phyloP scores from a whole-genome alignment of 1,284 basidiomycete genomes.

The Irpex lacteus region DNA sequence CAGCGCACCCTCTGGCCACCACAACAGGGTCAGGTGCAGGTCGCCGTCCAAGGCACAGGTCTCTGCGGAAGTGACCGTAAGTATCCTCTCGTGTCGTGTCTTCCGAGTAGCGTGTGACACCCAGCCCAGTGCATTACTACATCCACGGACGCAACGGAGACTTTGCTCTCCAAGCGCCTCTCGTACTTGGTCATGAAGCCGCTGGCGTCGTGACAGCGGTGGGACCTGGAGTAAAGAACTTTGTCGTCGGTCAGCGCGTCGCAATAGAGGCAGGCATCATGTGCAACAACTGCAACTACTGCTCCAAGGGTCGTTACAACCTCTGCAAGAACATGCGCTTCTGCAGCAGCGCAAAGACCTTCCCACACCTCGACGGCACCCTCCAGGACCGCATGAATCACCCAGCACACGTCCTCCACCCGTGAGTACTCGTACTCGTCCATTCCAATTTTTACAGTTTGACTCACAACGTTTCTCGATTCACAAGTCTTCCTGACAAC shows the following conservation, averaged over 20 bases:
- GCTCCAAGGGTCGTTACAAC: constrained; percentile 85
- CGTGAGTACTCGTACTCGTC: constrained; percentile 49
- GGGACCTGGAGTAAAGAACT: constrained; percentile 59
- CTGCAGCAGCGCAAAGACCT: constrained; percentile 86
- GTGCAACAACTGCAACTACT: constrained; percentile 73
- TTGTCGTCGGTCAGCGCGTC: constrained; percentile 84
- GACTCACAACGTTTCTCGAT: neutral
- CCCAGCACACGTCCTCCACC: constrained; percentile 81
- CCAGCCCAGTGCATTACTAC: constrained; percentile 80
- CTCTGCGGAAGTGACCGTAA: constrained; percentile 89
- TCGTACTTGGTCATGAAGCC: constrained; percentile 92
- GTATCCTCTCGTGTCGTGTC: constrained; percentile 26
- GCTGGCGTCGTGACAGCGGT: constrained; percentile 80
- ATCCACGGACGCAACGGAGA: constrained; percentile 87
- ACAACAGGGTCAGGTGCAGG: constrained; percentile 64
- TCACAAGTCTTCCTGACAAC: constrained; percentile 68
- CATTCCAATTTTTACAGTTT: constrained; percentile 1
- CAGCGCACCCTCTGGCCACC: constrained; percentile 68
- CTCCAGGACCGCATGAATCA: constrained; percentile 88
- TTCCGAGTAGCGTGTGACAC: constrained; percentile 8
- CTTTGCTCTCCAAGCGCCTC: constrained; percentile 79
- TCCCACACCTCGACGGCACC: constrained; percentile 92
- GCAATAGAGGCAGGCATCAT: constrained; percentile 93
- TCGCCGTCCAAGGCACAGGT: constrained; percentile 79
- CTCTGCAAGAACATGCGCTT: constrained; percentile 90